These are phyloP conservation scores for Leavenworthia alabamica DNA, from an alignment of 345 rosid species.

Conservation along the genomic window DNA sequence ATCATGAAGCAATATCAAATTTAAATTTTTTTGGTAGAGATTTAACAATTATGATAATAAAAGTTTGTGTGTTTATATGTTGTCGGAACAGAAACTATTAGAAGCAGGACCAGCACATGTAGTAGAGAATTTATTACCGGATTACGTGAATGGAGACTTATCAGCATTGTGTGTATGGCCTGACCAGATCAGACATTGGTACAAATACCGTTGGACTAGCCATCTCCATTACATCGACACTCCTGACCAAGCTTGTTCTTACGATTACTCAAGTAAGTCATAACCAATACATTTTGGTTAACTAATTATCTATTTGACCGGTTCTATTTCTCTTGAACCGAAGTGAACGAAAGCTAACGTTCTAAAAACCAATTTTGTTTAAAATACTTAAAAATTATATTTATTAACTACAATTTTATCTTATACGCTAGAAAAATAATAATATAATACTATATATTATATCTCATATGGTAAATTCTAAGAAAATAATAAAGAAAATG, in stretches of 20 bases:
- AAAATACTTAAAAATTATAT: too few species aligned
- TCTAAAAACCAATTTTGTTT: too few species aligned
- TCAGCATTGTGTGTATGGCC: conserved; percentile 87
- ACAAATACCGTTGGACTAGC: conserved; percentile 70
- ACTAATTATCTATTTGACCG: neutral
- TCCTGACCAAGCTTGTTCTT: conserved; percentile 79
- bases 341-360: neutral
- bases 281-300: neutral
- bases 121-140: conserved; percentile 63
- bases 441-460: too few species aligned
- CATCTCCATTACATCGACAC: conserved; percentile 81
- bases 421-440: too few species aligned
- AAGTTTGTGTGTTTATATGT: too few species aligned
- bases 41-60: neutral
- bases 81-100: conserved; percentile 59
- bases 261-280: conserved; percentile 72
- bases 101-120: conserved; percentile 67
- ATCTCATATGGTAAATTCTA: neutral
- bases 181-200: conserved; percentile 56
- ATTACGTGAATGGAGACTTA: conserved; percentile 71
- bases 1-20: neutral
- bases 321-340: neutral
- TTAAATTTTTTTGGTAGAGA: neutral
- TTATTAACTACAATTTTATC: neutral
- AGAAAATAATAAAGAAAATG: neutral